Percentiles rank a stretch among this genome's conserved stretches.
Evolutionary conservation across 371 early-diverging fungal species (phyloP).

Genomic region (Mortierella sp.): DNA sequence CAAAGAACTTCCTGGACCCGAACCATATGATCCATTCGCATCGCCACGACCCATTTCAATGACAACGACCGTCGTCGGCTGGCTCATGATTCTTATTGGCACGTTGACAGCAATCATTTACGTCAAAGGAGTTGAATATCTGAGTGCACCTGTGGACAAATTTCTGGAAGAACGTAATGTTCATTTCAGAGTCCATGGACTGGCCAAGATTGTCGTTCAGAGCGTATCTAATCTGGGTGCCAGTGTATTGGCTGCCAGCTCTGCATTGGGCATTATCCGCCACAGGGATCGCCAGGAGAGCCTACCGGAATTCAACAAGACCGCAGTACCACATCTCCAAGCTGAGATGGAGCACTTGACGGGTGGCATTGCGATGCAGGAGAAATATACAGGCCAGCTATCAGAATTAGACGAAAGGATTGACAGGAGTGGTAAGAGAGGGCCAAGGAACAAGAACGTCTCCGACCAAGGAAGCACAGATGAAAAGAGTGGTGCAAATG

Average conservation of each 20-base stretch:
- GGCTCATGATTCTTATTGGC: conserved; percentile 35
- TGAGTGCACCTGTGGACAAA: conserved; percentile 29
- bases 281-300: conserved; percentile 9
- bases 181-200: conserved; percentile 29
- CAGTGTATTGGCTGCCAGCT: conserved; percentile 4
- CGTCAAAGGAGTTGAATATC: conserved; percentile 25
- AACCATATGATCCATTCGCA: conserved; percentile 17
- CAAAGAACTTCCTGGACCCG: not conserved
- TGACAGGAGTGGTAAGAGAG: conserved; percentile 26
- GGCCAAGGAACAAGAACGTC: conserved; percentile 5
- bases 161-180: conserved; percentile 33
- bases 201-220: conserved; percentile 17
- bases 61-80: conserved; percentile 51
- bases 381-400: conserved; percentile 1
- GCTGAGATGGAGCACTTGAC: conserved; percentile 6
- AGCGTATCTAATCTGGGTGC: conserved; percentile 9
- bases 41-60: conserved; percentile 24
- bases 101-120: conserved; percentile 27
- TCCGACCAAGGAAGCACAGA: conserved; percentile 14
- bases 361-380: conserved; percentile 1
- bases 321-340: conserved; percentile 1
- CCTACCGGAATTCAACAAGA: conserved; percentile 33
- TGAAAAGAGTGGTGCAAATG: conserved; percentile 4
- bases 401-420: conserved; percentile 17
- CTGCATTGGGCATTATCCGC: conserved; percentile 9